A percentile compares a stretch with the other conserved stretches of the same genome.
These are phyloP conservation scores for Malus orientalis DNA, from an alignment of 306 rosid species.

Conservation along the genomic window DNA sequence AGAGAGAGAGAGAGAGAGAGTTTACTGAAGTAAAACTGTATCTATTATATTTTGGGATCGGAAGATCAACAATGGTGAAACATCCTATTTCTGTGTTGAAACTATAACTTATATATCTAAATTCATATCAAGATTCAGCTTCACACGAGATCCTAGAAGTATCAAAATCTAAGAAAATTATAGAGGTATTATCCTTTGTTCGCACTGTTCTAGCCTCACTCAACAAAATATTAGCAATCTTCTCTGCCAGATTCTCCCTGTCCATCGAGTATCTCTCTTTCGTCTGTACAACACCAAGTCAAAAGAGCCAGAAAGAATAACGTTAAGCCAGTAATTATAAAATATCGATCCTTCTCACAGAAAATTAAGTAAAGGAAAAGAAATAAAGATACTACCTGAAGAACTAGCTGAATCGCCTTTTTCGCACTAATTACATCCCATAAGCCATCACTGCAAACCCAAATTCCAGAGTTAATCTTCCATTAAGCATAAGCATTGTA, in stretches of 20 bases:
- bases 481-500: not conserved
- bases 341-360: not conserved
- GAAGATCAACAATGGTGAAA: not conserved
- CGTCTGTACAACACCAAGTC: slow-evolving; percentile 31
- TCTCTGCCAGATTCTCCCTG: slow-evolving; percentile 54
- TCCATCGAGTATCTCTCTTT: slow-evolving; percentile 46
- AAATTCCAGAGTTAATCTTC: slow-evolving; percentile 12
- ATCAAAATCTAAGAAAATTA: slow-evolving; percentile 90
- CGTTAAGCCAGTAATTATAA: not conserved
- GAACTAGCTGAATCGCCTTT: slow-evolving; percentile 75
- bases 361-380: not conserved
- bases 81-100: slow-evolving; percentile 19
- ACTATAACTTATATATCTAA: slow-evolving; percentile 25
- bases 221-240: slow-evolving; percentile 73
- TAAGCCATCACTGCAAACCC: slow-evolving; percentile 73
- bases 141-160: slow-evolving; percentile 54
- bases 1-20: no score
- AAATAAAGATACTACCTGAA: slow-evolving; percentile 42
- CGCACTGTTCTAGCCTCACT: slow-evolving; percentile 83
- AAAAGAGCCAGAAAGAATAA: not conserved
- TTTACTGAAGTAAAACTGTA: not conserved
- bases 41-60: not conserved
- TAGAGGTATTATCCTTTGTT: slow-evolving; percentile 94
- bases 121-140: slow-evolving; percentile 57
- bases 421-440: slow-evolving; percentile 80